These are phyloP conservation scores for Nepenthes alata DNA, from an alignment of 179 eudicot genomes.

Conservation along the genomic window DNA sequence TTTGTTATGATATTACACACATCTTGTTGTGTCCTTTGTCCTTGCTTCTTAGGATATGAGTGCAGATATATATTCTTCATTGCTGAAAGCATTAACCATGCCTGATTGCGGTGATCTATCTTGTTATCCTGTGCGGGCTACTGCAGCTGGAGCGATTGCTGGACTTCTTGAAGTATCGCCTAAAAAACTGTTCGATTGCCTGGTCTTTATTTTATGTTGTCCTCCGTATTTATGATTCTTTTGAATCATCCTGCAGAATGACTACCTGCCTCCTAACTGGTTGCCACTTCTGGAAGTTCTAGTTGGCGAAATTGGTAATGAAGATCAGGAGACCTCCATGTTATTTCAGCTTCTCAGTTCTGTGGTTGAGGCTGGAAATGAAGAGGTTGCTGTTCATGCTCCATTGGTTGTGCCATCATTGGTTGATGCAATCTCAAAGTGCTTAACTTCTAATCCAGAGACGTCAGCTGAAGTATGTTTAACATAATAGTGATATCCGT, in stretches of 20 bases:
- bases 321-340: conserved; percentile 50
- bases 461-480: conserved; percentile 66
- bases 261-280: conserved; percentile 65
- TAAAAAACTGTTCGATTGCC: background rate
- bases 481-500: background rate
- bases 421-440: conserved; percentile 35
- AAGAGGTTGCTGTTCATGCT: conserved; percentile 37
- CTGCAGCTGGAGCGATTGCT: conserved; percentile 64
- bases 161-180: conserved; percentile 50
- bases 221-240: conserved; percentile 8
- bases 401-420: conserved; percentile 42
- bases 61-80: conserved; percentile 49
- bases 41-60: conserved; percentile 43
- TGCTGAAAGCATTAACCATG: conserved; percentile 47
- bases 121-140: conserved; percentile 57
- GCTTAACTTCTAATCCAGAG: conserved; percentile 38
- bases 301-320: conserved; percentile 38
- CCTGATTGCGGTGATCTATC: conserved; percentile 43
- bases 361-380: conserved; percentile 57
- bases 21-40: conserved; percentile 2
- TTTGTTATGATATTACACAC: conserved; percentile 1
- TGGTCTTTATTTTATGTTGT: conserved; percentile 3
- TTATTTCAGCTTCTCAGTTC: conserved; percentile 59
- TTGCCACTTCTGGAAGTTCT: conserved; percentile 59
- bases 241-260: conserved; percentile 38